phyloP scores from a whole-genome alignment of 257 asterid species.

The Nicotiana obtusifolia region DNA sequence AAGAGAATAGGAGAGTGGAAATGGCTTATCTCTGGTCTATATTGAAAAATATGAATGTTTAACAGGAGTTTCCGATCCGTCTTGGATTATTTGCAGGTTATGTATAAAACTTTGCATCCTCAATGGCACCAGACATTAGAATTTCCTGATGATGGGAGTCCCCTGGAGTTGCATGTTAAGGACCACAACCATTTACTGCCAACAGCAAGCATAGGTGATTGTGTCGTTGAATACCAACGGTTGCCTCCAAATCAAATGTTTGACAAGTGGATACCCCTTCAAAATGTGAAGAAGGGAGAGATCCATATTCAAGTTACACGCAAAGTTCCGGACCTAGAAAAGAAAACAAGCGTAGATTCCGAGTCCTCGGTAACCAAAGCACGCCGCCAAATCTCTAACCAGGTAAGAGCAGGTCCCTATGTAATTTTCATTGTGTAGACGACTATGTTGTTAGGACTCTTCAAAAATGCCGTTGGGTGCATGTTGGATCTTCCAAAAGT shows the following conservation, averaged over 20 bases:
- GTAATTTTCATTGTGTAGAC: neutral
- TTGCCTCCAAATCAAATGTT: slow-evolving; percentile 84
- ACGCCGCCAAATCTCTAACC: slow-evolving; percentile 49
- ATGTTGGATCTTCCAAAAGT: no score
- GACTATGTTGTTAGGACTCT: no score
- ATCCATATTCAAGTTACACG: slow-evolving; percentile 79
- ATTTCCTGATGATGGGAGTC: slow-evolving; percentile 84
- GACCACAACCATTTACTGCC: slow-evolving; percentile 86
- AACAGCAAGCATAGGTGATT: slow-evolving; percentile 69
- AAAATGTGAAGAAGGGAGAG: slow-evolving; percentile 84
- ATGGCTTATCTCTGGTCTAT: neutral
- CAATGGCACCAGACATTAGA: slow-evolving; percentile 95
- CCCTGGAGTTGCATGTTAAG: slow-evolving; percentile 70
- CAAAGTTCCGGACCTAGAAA: slow-evolving; percentile 63
- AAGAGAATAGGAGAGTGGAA: neutral
- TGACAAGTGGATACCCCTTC: slow-evolving; percentile 96
- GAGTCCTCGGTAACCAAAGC: slow-evolving; percentile 52
- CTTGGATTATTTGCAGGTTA: slow-evolving; percentile 39
- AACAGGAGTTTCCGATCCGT: neutral
- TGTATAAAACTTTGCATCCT: slow-evolving; percentile 66
- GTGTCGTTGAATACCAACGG: slow-evolving; percentile 80
- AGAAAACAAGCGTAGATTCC: slow-evolving; percentile 47
- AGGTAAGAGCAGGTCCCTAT: slow-evolving; percentile 34
- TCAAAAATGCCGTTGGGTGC: no score
- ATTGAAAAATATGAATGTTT: neutral